Base-by-base conservation (phyloP, 1,284 basidiomycete species). In the Garcileccinum viscosum region DNA sequence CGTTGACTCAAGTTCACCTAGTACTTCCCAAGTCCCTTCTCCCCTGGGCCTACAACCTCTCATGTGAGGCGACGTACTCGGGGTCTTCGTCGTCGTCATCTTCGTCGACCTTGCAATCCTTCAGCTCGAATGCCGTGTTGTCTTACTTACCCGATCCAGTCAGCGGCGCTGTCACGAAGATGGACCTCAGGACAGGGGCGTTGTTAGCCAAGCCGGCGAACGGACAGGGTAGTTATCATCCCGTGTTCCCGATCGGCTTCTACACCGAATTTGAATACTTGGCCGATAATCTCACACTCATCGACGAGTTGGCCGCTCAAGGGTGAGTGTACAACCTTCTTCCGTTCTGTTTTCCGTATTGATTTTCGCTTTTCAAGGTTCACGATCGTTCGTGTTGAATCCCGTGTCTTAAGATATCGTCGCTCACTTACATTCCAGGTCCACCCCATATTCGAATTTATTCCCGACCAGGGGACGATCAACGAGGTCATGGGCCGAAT, bases 181-280 rank as follows among this genome's bases (percentile, higher is more conserved):
- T 92, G 83, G 93, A 94, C 76, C 76, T 88, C 69, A 83, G 89
- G 58, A 93, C 90, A 2, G 92, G 92, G 4, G 89, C 87, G 1
- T 71, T 93, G 64, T 81, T 93, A 44, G 90, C 89, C 6, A 84
- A 86, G 70, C 86, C 87, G 22, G 81, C 83, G 2, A 82, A 78
- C 66, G 88, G 87, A 17, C 80, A 81, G 62, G 83, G 82, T 1
- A 74, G 76, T 8, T 93, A 89, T 75, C 83, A 86, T 50, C 85
- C 89, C 0, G 83, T 94, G 1, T 87, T 93, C 64, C 90, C 92
- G 0, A 85, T 93, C 65, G 93, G 93, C 3, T 94, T 91, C 76
- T 94, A 93, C 75, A 93, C 92, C 1, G 81, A 83, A 53, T 93
- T 92, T 69, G 84, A 84, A 64, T 93, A 92, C 73, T 77, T 93